Base-by-base conservation (phyloP, 176 grass and related monocot species). In the Eleusine indica region DNA sequence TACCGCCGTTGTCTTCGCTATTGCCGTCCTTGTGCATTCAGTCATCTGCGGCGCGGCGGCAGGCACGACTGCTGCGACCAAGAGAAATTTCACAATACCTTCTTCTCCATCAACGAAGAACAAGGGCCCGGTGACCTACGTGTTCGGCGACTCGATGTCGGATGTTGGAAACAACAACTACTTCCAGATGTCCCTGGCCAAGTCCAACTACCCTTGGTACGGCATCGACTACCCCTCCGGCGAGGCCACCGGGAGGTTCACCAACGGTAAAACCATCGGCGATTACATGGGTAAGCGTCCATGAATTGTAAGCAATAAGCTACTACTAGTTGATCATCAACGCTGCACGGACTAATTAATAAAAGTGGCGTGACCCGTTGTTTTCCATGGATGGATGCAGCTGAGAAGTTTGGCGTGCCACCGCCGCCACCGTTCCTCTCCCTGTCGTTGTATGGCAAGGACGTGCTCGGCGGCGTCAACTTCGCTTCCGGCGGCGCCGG, bases 91-190 rank as follows among this genome's bases (percentile, higher is more conserved):
- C 14, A 70, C 79, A 0, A 11, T 81, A 12, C 14, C 79, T 60
- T 82, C 79, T 29, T 8, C 79, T 44, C n/a, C 67, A 5, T 82
- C n/a, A 0, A 40, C 87, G 10, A 47, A 54, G n/a, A 12, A 25
- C 21, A 85, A 9, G 42, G 88, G 83, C 4, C 85, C 96, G 0
- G 91, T 98, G 74, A 74, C 83, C 1, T 98, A 85, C 60, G 88
- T 91, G 72, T 98, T 98, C 73, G 96, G 96, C 44, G 96, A 98
- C 87, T 98, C 93, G 35, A 91, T 98, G 91, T 95, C 93, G 7
- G 96, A 98, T 42, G 93, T 95, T 13, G 93, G 96, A 19, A 98
- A 94, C 93, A 95, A 98, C 85, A 98, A 98, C 60, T 90, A 90
- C 80, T 94, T 94, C 43, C 91, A 78, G 17, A 70, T 92, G 16